Evolutionary conservation across 352 stramenopile species (phyloP).

Genomic region (Phytophthora idaei): DNA sequence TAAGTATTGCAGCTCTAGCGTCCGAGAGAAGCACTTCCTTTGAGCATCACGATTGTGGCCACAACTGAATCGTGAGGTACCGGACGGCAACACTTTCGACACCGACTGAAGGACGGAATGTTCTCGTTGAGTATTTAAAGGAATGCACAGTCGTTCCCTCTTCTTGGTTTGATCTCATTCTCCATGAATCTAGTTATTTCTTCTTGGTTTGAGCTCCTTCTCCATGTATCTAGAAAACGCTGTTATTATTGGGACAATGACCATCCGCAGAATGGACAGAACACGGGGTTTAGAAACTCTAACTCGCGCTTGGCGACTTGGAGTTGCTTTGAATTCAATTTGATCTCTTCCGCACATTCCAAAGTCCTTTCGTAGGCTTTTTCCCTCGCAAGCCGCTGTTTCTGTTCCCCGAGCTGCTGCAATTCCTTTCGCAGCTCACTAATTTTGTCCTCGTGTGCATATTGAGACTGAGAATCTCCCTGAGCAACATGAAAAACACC

Average conservation of each 20-base stretch:
- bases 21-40: constrained; percentile 16
- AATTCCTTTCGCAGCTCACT: constrained; percentile 25
- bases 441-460: constrained; percentile 36
- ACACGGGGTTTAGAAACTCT: constrained; percentile 43
- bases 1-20: background rate
- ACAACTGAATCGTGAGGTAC: constrained; percentile 9
- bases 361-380: constrained; percentile 45
- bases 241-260: background rate
- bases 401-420: constrained; percentile 27
- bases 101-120: constrained; percentile 29
- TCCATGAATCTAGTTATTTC: background rate
- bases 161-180: background rate
- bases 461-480: constrained; percentile 30
- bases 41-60: background rate
- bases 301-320: constrained; percentile 34
- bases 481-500: constrained; percentile 52
- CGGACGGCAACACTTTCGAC: constrained; percentile 12
- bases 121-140: constrained; percentile 46
- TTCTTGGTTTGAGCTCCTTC: background rate
- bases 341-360: constrained; percentile 35
- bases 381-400: constrained; percentile 34
- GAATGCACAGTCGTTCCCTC: constrained; percentile 22
- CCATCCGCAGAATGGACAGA: constrained; percentile 59
- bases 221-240: too few relatives aligned
- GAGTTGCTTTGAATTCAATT: constrained; percentile 31